Percentiles rank a stretch among this genome's conserved stretches.
These are phyloP conservation scores for Aspergillus floridensis DNA, from an alignment of 2,329 filamentous ascomycete species.

Conservation along the genomic window DNA sequence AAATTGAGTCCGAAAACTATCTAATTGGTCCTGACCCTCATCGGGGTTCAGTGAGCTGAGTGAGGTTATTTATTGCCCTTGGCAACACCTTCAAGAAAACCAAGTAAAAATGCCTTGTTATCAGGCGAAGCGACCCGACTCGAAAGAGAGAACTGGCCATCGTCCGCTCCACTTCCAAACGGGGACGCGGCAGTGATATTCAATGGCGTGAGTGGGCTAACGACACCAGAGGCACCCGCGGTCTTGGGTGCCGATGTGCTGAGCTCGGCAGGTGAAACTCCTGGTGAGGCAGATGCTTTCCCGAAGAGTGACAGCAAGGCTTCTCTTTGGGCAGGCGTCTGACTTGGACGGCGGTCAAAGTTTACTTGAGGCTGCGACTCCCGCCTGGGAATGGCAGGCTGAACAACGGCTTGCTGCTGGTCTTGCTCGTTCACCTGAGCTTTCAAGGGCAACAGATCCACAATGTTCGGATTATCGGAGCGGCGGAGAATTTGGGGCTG, in stretches of 20 bases:
- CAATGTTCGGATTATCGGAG: conserved; percentile 41
- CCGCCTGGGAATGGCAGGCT: conserved; percentile 5
- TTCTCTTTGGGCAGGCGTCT: conserved; percentile 48
- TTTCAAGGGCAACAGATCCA: conserved; percentile 25
- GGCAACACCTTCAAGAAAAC: conserved; percentile 63
- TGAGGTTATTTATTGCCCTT: conserved; percentile 39
- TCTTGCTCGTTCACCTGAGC: conserved; percentile 24
- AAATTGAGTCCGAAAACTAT: background rate
- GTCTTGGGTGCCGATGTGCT: conserved; percentile 19
- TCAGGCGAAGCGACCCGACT: conserved; percentile 56
- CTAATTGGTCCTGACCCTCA: background rate
- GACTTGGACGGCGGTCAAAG: conserved; percentile 40
- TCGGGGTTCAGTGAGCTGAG: background rate
- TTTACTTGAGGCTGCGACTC: conserved; percentile 23
- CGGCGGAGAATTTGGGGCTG: conserved; percentile 56
- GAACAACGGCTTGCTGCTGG: conserved; percentile 11
- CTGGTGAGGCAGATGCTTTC: conserved; percentile 39
- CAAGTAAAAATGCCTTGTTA: conserved; percentile 73
- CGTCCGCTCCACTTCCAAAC: conserved; percentile 20
- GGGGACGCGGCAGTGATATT: conserved; percentile 20
- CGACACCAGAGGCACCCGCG: conserved; percentile 23
- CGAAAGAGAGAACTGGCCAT: conserved; percentile 52
- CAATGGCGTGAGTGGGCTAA: conserved; percentile 32
- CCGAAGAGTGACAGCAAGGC: conserved; percentile 62
- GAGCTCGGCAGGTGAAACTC: conserved; percentile 20